Conservation (phyloP, 768 basidiomycete species). For the Daedaleopsis sinensis region DNA sequence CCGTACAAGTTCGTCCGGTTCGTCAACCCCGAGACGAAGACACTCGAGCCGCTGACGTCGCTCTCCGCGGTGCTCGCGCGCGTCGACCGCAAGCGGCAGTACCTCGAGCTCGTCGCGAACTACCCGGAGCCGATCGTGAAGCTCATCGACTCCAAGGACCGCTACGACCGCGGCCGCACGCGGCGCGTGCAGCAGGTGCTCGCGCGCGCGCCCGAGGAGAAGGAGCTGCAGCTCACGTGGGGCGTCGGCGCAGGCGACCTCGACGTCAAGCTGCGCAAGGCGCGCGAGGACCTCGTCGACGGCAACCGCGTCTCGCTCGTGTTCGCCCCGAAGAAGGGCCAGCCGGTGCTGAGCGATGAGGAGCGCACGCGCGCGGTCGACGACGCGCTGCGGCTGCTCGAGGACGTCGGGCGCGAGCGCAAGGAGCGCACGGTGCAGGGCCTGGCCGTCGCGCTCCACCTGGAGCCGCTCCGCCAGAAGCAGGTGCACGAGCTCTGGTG, state of each 20-base stretch:
- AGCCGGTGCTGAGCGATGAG: conserved; percentile 34
- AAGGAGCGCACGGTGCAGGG: conserved; percentile 44
- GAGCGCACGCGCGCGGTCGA: conserved; percentile 50
- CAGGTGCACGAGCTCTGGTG: conserved; percentile 13
- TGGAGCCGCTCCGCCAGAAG: conserved; percentile 8
- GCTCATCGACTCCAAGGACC: conserved; percentile 50
- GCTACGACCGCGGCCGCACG: conserved; percentile 41
- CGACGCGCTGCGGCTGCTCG: conserved; percentile 44
- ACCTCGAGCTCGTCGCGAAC: conserved; percentile 57
- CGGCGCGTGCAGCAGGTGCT: conserved; percentile 35
- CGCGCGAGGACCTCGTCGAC: conserved; percentile 57
- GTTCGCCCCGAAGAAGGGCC: conserved; percentile 53
- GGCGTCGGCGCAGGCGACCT: conserved; percentile 59
- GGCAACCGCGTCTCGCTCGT: conserved; percentile 60
- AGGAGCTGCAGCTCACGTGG: conserved; percentile 80
- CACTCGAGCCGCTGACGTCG: conserved; percentile 37
- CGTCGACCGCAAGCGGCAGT: conserved; percentile 43
- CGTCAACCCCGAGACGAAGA: conserved; percentile 48
- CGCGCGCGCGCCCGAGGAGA: conserved; percentile 39
- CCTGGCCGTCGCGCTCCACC: conserved; percentile 20
- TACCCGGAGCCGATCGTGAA: conserved; percentile 62
- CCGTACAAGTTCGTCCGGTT: conserved; percentile 45
- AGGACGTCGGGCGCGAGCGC: conserved; percentile 58
- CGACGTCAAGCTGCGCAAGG: conserved; percentile 66
- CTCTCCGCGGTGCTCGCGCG: conserved; percentile 49